Base-by-base conservation (phyloP, 2,329 filamentous ascomycete species). In the Dendryphion nanum region DNA sequence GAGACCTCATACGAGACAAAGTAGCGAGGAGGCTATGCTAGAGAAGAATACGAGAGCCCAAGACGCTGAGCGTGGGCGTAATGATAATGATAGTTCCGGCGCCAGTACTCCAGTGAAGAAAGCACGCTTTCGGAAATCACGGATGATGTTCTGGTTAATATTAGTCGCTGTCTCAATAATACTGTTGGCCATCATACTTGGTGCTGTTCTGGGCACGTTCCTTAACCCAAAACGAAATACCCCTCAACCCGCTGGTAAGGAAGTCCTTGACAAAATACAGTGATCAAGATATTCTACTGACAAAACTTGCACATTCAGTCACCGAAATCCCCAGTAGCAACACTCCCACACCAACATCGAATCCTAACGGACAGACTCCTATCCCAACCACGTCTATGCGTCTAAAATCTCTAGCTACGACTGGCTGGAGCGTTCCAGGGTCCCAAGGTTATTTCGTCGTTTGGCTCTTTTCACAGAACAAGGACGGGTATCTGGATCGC, bases 391-490 rank as follows among this genome's bases (percentile, higher is more conserved):
- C 37, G 15, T 33, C 37, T 19, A 16, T 26, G 13, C 33, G 38
- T 10, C 32, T 47, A 18, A 15, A 38, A 3, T 51, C 48, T 6
- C 14, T 50, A 4, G 35, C 46, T 10, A 40, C 41, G 14, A 41
- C 48, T 4, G 48, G 46, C 8, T 46, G 42, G 42, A 39, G 21
- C 6, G 31, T 45, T 4, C 33, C 40, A n/a, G 48, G 43, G 19
- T 16, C 32, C 6, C 18, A 18, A 19, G 41, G 43, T 6, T 47
- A 43, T 31, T 38, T 37, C 14, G 37, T 33, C 15, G 26, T 46
- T 5, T 48, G 36, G 38, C 14, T 50, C 3, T 48, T 52, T 19
- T 50, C 37, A 33, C 44, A 50, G 33, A 39, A 45, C 19, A 41
- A 18, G n/a, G 21, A 45, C n/a, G 37, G 40, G 3, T 50, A 39